Evolutionary conservation across 2,329 filamentous ascomycete species (phyloP), one percentile per base, ranked within the genome.

Genomic region (Fonsecaea monophora): DNA sequence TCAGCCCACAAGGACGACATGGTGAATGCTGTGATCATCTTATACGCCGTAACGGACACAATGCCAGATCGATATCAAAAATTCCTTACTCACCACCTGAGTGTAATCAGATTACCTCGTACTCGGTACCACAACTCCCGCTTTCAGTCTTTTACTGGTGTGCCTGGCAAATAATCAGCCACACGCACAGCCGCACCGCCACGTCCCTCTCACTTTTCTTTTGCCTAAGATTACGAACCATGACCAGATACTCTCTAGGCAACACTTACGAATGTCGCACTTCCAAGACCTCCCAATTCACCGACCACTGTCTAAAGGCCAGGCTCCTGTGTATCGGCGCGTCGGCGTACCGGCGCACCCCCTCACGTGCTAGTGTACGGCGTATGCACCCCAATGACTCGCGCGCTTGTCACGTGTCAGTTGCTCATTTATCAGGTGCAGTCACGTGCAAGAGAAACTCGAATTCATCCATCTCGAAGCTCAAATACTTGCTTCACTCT

Each of bases 151-250:
- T 42, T 15, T 4, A n/a, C 13, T 42, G 40, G 6, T 6, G 6
- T 32, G 30, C 4, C 30, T 40, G 37, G 37, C 9, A 40, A 25
- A 25, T 2, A 50, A 21, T 21, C 57, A 60, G 57, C 57, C 57
- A 60, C 57, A 37, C 10, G 30, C 30, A 32, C 30, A 32, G 30
- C 30, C 7, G 30, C 57, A 50, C 25, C 40, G 57, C 57, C 57
- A 60, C 57, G 3, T 37, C 30, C 9, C 21, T 37, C 18, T 40
- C 13, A 12, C 12, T 15, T 15, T 40, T 13, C 8, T 13, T 40
- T 13, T 45, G 15, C 3, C 40, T 45, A n/a, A 45, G n/a, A 50
- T 12, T 25, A 50, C 45, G 12, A 48, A 7, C 10, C 21, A 12
- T 50, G 45, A 25, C 25, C 21, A 50, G 5, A 50, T 30, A 8